Base-by-base conservation (phyloP, 2,329 filamentous ascomycete species). In the Curvularia sp. region DNA sequence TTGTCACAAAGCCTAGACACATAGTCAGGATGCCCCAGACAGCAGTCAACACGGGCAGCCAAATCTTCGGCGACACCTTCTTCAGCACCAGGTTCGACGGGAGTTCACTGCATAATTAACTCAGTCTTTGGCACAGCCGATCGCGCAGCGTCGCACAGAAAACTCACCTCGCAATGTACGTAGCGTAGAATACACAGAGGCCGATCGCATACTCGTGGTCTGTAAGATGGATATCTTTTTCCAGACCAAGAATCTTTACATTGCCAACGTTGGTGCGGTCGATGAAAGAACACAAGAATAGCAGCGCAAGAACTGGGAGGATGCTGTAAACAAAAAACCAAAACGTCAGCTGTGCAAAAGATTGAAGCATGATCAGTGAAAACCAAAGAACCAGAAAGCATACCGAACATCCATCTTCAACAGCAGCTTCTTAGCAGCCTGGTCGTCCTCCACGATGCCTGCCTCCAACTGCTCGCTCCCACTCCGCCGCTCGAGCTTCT, bases 191-290 rank as follows among this genome's bases (percentile, higher is more conserved):
- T 1, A 88, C 84, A 12, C 86, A 82, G 28, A 90, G 78, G 1
- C 87, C 87, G 41, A 85, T 83, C 47, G 87, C 84, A 72, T 89
- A 91, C 68, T 90, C 85, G 53, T 81, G 77, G 56, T 87, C 84
- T 5, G 77, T 83, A 62, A 91, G 85, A 43, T 68, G 56, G 9
- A 74, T 63, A 66, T 87, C 84, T 1, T 77, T 64, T 64, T 89
- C 84, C 13, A 91, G 80, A 0, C 85, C 84, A 50, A 88, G 81
- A 8, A 90, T 86, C 60, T 86, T 86, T 23, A 88, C 88, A 68
- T 91, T 90, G 36, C 88, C 89, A 36, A 91, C 86, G 70, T 91
- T 91, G n/a, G 88, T 89, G 41, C 89, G 83, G 73, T 91, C 89
- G 54, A 86, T 79, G 62, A 85, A 85, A 1, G 87, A 89, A 75